phyloP scores from a whole-genome alignment of 2,329 filamentous ascomycete genomes.

The Clarireedia hainanense region DNA sequence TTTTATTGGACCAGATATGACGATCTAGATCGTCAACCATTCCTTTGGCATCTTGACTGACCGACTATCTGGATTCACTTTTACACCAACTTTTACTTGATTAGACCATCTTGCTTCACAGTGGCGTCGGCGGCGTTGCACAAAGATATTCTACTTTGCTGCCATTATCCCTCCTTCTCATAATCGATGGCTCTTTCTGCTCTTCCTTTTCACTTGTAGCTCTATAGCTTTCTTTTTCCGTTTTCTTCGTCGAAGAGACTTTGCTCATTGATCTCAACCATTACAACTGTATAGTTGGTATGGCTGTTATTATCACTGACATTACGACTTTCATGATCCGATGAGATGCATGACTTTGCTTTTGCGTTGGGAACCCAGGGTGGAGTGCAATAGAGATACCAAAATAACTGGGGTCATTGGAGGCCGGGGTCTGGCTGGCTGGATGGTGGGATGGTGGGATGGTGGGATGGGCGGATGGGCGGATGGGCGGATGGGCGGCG shows the following conservation, averaged over 20 bases:
- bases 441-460: background rate
- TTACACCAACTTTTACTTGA: constrained; percentile 12
- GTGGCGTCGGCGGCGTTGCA: constrained; percentile 14
- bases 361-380: background rate
- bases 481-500: background rate
- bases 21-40: constrained; percentile 13
- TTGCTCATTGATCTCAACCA: constrained; percentile 6
- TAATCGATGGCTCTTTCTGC: constrained; percentile 6
- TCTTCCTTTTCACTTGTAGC: background rate
- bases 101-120: constrained; percentile 18
- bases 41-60: constrained; percentile 18
- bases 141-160: constrained; percentile 13
- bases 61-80: constrained; percentile 19
- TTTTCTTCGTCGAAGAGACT: background rate
- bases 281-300: background rate
- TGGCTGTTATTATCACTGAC: constrained; percentile 1
- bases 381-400: background rate
- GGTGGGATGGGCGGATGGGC: background rate
- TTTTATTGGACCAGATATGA: constrained; percentile 27
- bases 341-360: constrained; percentile 5
- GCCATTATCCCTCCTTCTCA: constrained; percentile 7
- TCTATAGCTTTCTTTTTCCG: background rate
- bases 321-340: constrained; percentile 10
- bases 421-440: background rate
- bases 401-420: background rate